A percentile compares a stretch with the other conserved stretches of the same genome.
Conservation (phyloP, 2,329 filamentous ascomycete genomes). For the Ceratocystis papillata region DNA sequence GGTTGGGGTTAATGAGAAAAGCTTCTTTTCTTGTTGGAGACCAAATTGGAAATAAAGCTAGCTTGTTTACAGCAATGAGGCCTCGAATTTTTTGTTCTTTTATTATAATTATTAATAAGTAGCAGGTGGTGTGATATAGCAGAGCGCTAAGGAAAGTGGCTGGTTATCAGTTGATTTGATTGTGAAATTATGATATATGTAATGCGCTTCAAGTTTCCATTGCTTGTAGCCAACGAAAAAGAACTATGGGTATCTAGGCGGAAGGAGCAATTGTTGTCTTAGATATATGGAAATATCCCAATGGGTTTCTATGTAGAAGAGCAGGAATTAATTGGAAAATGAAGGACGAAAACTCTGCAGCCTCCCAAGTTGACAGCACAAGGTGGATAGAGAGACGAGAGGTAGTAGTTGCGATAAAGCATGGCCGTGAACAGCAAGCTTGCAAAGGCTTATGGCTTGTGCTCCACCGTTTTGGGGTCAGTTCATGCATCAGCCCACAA, state of each 20-base stretch:
- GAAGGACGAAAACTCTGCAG: neutral
- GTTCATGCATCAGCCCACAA: neutral
- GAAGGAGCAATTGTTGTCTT: neutral
- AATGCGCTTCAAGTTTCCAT: neutral
- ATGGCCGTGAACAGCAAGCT: neutral
- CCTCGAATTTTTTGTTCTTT: neutral
- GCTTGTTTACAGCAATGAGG: neutral
- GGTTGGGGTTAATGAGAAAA: neutral
- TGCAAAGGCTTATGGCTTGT: neutral
- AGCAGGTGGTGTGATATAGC: neutral
- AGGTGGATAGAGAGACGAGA: neutral
- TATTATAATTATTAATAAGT: neutral
- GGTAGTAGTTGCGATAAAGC: neutral
- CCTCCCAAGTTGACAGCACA: neutral
- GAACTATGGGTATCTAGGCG: neutral
- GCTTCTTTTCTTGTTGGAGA: neutral
- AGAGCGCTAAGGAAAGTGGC: neutral
- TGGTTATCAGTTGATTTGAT: neutral
- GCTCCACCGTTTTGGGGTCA: neutral
- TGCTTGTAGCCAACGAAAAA: neutral
- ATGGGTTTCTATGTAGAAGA: neutral
- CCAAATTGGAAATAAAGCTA: neutral
- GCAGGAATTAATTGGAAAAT: neutral
- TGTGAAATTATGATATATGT: too few species aligned
- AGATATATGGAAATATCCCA: neutral